Percentiles rank a stretch among this genome's conserved stretches.
These are phyloP conservation scores for Papiliotrema terrestris DNA, from an alignment of 1,284 basidiomycete genomes.

Conservation along the genomic window DNA sequence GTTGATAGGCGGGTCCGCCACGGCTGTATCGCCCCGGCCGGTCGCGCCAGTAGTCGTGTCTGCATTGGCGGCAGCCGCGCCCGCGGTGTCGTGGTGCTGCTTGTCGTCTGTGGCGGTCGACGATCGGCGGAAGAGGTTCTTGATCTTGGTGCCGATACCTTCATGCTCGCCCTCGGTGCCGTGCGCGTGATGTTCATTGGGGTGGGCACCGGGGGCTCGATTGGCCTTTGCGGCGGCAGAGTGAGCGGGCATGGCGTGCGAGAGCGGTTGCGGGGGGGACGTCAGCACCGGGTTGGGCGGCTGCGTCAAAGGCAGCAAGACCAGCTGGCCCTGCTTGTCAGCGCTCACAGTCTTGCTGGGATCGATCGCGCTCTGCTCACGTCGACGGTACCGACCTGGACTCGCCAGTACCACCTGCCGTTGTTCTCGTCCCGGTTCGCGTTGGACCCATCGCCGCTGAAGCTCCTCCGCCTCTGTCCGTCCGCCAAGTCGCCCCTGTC, in stretches of 20 bases:
- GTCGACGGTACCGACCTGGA: slow-evolving; percentile 35
- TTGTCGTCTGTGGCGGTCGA: slow-evolving; percentile 6
- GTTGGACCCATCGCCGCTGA: slow-evolving; percentile 1
- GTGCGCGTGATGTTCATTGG: slow-evolving; percentile 4
- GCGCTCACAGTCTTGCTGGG: not conserved
- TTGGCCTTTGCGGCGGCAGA: slow-evolving; percentile 5
- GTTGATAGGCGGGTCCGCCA: not conserved
- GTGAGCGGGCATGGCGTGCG: slow-evolving; percentile 31
- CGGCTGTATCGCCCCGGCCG: not conserved
- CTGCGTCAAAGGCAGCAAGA: slow-evolving; percentile 35
- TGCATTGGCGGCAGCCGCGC: too few relatives aligned
- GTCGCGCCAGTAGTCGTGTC: slow-evolving; percentile 4
- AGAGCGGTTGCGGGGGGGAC: slow-evolving; percentile 25
- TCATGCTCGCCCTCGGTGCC: slow-evolving; percentile 6
- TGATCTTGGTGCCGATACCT: slow-evolving; percentile 30
- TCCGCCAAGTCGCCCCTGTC: slow-evolving; percentile 1
- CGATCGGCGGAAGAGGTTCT: slow-evolving; percentile 26
- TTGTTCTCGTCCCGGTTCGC: slow-evolving; percentile 12
- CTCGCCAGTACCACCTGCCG: slow-evolving; percentile 45
- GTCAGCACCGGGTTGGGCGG: slow-evolving; percentile 41
- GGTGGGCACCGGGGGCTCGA: slow-evolving; percentile 1
- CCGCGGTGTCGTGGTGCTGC: not conserved
- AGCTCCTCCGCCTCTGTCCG: slow-evolving; percentile 4
- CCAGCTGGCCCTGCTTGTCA: slow-evolving; percentile 30
- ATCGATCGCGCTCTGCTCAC: slow-evolving; percentile 19